These are phyloP conservation scores for Aspergillus unguis DNA, from an alignment of 2,329 filamentous ascomycete genomes.

Conservation along the genomic window DNA sequence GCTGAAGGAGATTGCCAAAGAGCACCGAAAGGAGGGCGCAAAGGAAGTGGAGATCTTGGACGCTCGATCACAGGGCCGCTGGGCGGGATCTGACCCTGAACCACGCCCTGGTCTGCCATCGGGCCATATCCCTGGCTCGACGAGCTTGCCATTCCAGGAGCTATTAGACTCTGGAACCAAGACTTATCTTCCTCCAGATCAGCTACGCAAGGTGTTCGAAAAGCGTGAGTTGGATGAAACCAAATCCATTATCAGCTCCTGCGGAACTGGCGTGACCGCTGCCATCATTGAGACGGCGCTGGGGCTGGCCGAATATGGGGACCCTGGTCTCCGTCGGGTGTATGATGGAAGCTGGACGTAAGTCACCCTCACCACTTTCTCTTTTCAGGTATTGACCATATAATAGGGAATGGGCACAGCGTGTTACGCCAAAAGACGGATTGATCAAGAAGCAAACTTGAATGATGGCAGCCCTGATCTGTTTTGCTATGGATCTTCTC, in stretches of 20 bases:
- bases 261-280: slow-evolving; percentile 91
- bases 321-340: slow-evolving; percentile 64
- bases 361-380: slow-evolving; percentile 42
- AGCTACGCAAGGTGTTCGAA: slow-evolving; percentile 73
- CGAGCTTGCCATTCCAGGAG: slow-evolving; percentile 74
- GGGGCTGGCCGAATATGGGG: slow-evolving; percentile 70
- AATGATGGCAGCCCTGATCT: not conserved
- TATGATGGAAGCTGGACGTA: slow-evolving; percentile 99
- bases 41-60: slow-evolving; percentile 87
- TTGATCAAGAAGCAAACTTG: slow-evolving; percentile 42
- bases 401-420: slow-evolving; percentile 50
- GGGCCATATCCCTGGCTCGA: slow-evolving; percentile 86
- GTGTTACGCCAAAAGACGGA: slow-evolving; percentile 45
- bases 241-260: slow-evolving; percentile 81
- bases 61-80: slow-evolving; percentile 75
- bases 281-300: slow-evolving; percentile 86
- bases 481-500: not conserved
- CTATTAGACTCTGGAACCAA: slow-evolving; percentile 82
- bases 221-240: slow-evolving; percentile 73
- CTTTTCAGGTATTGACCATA: slow-evolving; percentile 1
- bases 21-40: slow-evolving; percentile 75
- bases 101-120: slow-evolving; percentile 81
- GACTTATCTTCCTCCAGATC: slow-evolving; percentile 67
- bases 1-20: slow-evolving; percentile 70
- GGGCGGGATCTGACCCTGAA: slow-evolving; percentile 78